Conservation (phyloP, 192 early-diverging fungal species). For the Gigaspora rosea region DNA sequence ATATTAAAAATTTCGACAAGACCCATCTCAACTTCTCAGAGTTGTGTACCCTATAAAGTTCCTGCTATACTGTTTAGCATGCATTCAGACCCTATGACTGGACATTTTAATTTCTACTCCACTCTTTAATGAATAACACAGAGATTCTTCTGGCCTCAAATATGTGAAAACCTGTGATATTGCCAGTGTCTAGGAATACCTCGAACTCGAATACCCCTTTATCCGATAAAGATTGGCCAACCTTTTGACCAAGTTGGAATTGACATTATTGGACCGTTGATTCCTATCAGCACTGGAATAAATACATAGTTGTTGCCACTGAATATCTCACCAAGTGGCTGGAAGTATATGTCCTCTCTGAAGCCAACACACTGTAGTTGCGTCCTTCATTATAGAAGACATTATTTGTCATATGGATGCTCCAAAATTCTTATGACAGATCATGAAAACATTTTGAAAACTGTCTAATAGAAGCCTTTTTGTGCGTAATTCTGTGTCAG, state of each 20-base stretch:
- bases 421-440: slow-evolving; percentile 21
- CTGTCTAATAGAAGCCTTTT: not conserved
- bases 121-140: too few relatives aligned
- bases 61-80: too few relatives aligned
- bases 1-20: too few relatives aligned
- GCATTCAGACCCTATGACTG: too few relatives aligned
- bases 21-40: too few relatives aligned
- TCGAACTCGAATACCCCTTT: not conserved
- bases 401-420: slow-evolving; percentile 28
- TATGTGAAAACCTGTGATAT: slow-evolving; percentile 34
- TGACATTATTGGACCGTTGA: slow-evolving; percentile 27
- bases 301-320: slow-evolving; percentile 33
- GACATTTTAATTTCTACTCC: too few relatives aligned
- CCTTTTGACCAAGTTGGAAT: slow-evolving; percentile 30
- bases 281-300: not conserved
- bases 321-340: slow-evolving; percentile 34
- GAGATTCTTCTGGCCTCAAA: too few relatives aligned
- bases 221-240: not conserved
- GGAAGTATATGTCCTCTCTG: not conserved
- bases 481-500: not conserved
- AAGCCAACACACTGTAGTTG: not conserved
- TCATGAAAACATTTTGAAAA: slow-evolving; percentile 25
- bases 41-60: too few relatives aligned
- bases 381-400: slow-evolving; percentile 10
- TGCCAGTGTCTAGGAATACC: slow-evolving; percentile 27